Evolutionary conservation across 2,329 filamentous ascomycete genomes (phyloP).

Genomic region (Arthrobotrys sinensis): DNA sequence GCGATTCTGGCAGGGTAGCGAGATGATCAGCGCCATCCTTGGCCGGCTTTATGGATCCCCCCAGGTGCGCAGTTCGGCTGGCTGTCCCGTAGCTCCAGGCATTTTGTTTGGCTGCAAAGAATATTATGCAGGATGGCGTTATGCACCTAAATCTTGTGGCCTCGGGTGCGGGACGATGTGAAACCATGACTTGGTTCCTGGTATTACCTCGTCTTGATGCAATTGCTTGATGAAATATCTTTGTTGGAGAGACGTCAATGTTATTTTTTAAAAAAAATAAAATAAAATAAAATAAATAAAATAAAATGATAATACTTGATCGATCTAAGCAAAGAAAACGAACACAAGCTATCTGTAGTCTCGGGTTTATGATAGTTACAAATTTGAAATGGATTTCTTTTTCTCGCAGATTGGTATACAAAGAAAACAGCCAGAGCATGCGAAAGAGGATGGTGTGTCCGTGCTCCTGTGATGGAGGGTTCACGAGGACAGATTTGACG

Average conservation of each 20-base stretch:
- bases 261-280: too few species aligned
- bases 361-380: too few species aligned
- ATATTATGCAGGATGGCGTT: neutral
- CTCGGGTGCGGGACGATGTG: neutral
- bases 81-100: neutral
- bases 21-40: constrained; percentile 4
- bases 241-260: too few species aligned
- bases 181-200: neutral
- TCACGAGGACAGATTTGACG: constrained; percentile 2
- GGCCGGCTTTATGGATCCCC: neutral
- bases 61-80: neutral
- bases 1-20: neutral
- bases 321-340: too few species aligned
- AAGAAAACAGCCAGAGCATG: neutral
- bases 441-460: neutral
- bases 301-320: too few species aligned
- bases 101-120: neutral
- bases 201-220: too few species aligned
- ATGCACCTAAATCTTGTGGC: neutral
- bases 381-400: too few species aligned
- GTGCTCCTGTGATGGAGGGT: neutral
- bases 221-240: too few species aligned
- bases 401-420: too few species aligned
- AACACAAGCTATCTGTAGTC: too few species aligned
- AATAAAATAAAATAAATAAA: too few species aligned